Evolutionary conservation across 2,329 filamentous ascomycete species (phyloP).

Genomic region (Nectriaceae sp.): DNA sequence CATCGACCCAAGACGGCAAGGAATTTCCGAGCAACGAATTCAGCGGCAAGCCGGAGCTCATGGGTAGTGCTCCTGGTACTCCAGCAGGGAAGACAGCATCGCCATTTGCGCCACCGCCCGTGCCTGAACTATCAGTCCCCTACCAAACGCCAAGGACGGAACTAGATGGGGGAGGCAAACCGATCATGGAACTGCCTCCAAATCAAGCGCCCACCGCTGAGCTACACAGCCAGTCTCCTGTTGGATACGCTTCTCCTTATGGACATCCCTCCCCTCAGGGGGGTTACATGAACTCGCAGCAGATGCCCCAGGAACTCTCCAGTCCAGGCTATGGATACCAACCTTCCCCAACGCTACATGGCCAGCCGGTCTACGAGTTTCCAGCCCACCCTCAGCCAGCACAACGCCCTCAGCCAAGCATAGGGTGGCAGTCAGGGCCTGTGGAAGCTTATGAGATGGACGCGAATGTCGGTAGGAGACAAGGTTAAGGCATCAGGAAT

Average conservation of each 20-base stretch:
- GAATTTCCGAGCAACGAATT: slow-evolving; percentile 16
- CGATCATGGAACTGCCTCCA: slow-evolving; percentile 23
- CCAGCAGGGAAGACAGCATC: slow-evolving; percentile 12
- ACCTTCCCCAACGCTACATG: slow-evolving; percentile 13
- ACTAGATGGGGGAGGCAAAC: slow-evolving; percentile 21
- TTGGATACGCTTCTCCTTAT: slow-evolving; percentile 19
- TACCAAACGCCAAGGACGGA: slow-evolving; percentile 26
- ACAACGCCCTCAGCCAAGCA: slow-evolving; percentile 15
- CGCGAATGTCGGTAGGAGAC: slow-evolving; percentile 17
- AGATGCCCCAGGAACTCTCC: slow-evolving; percentile 24
- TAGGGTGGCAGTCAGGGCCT: slow-evolving; percentile 39
- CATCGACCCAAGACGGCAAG: slow-evolving; percentile 8
- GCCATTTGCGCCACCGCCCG: slow-evolving; percentile 7
- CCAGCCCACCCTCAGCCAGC: slow-evolving; percentile 11
- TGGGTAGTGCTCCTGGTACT: slow-evolving; percentile 14
- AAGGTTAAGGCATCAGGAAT: slow-evolving; percentile 1
- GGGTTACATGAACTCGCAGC: slow-evolving; percentile 10
- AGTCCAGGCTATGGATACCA: slow-evolving; percentile 20
- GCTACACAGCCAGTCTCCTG: slow-evolving; percentile 23
- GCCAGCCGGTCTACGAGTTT: slow-evolving; percentile 18
- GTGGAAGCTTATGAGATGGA: slow-evolving; percentile 36
- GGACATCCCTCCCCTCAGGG: slow-evolving; percentile 21
- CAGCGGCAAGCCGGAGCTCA: slow-evolving; percentile 37
- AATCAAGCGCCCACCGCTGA: slow-evolving; percentile 28
- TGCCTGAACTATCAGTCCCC: slow-evolving; percentile 25